A percentile compares a stretch with the other conserved stretches of the same genome.
Evolutionary conservation across 306 rosid species (phyloP).

Genomic region (Quercus agrifolia): DNA sequence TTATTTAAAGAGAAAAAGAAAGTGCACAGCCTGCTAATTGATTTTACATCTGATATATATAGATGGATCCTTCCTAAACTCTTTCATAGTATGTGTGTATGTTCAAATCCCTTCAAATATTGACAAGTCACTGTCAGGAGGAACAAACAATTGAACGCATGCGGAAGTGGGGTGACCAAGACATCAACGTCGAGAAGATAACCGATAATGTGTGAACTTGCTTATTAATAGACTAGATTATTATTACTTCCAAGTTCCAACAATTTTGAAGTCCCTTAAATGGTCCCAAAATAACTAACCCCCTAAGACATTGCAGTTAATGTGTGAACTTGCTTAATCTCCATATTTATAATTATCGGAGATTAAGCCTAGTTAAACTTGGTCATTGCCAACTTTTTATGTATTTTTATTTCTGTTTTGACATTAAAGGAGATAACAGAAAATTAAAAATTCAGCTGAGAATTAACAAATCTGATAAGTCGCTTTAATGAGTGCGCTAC

Average conservation of each 20-base stretch:
- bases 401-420: no score
- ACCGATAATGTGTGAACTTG: slow-evolving; percentile 12
- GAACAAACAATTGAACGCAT: slow-evolving; percentile 39
- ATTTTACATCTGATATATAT: neutral
- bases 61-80: neutral
- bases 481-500: no score
- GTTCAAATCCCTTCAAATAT: no score
- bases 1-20: neutral
- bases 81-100: neutral
- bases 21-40: neutral
- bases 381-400: no score
- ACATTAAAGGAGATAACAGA: no score
- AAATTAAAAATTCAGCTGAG: no score
- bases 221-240: neutral
- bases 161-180: slow-evolving; percentile 54
- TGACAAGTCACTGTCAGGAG: slow-evolving; percentile 29
- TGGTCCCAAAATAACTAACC: neutral
- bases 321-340: no score
- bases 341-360: no score
- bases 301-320: neutral
- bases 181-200: slow-evolving; percentile 3
- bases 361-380: no score
- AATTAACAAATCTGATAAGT: no score
- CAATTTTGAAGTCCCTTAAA: neutral
- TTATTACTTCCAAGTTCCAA: neutral